Evolutionary conservation across 1,284 basidiomycete genomes (phyloP), one percentile per base, ranked within the genome.

Genomic region (Trichosporon inkin): DNA sequence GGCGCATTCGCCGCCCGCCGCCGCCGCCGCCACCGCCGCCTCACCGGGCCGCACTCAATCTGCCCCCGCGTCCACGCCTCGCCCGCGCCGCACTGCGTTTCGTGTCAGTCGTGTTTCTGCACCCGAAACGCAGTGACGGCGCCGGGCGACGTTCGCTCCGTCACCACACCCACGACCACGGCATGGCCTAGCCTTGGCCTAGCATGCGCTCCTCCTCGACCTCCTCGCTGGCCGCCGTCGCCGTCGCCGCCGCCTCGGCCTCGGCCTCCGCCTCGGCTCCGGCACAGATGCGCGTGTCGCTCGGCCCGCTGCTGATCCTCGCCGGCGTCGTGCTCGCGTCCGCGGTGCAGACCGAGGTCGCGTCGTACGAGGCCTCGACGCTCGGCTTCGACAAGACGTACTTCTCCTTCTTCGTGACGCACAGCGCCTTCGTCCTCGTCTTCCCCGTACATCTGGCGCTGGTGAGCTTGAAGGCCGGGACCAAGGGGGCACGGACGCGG

Each of bases 391-490:
- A 74, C 62, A 70, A 78, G 64, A 71, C 76, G 5, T 79, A 77
- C 61, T 77, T 79, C 36, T 72, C 73, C 24, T 78, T 78, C 64
- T 79, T 68, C 62, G 65, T 77, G n/a, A 78, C 78, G 1, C 78
- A 79, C 60, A 69, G 70, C n/a, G 72, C 73, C 4, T 78, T 79
- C 62, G 36, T 68, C 32, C 57, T 75, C 39, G 67, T 75, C 56
- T 77, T 76, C 53, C 75, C 75, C 2, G 49, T 76, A 10, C 75
- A 77, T 55, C 58, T 76, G 10, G 40, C 67, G 0, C 20, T 72
- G 8, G 62, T 76, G 1, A 39, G 49, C 10, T 10, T 71, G 13
- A 36, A 61, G 38, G 51, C 37, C 14, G 59, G 55, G 6, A 16
- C 36, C 3, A 47, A 49, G 16, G 55, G 57, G 2, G 39, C 51